Evolutionary conservation across 257 asterid genomes (phyloP).

Genomic region (Penstemon barbatus): DNA sequence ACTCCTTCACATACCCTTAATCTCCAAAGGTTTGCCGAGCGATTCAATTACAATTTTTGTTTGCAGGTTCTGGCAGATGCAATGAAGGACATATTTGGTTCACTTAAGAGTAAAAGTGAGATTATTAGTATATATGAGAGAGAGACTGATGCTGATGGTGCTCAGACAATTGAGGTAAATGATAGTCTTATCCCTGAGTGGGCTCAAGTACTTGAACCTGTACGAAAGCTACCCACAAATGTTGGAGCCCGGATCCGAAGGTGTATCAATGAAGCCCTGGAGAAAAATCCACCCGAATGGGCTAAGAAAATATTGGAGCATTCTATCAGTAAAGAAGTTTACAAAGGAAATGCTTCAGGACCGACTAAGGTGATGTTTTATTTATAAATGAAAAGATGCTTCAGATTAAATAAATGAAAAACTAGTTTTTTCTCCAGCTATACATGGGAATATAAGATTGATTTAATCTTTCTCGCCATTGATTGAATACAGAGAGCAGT

Average conservation of each 20-base stretch:
- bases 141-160: conserved; percentile 47
- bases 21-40: conserved; percentile 9
- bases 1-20: background rate
- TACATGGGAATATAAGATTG: conserved; percentile 5
- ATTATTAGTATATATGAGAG: conserved; percentile 44
- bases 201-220: conserved; percentile 93
- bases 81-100: conserved; percentile 68
- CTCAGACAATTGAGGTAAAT: conserved; percentile 46
- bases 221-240: conserved; percentile 94
- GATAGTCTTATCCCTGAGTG: conserved; percentile 72
- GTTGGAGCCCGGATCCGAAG: conserved; percentile 89
- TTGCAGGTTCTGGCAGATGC: conserved; percentile 94
- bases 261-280: conserved; percentile 81
- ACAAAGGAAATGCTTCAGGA: conserved; percentile 98
- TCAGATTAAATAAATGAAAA: background rate
- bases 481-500: conserved; percentile 79
- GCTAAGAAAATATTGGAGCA: conserved; percentile 73
- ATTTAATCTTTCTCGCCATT: conserved; percentile 25
- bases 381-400: conserved; percentile 22
- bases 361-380: conserved; percentile 83
- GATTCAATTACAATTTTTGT: conserved; percentile 27
- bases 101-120: conserved; percentile 53
- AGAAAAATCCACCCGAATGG: conserved; percentile 85
- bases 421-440: background rate
- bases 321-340: conserved; percentile 92